A percentile compares a stretch with the other conserved stretches of the same genome.
Evolutionary conservation across 495 filamentous ascomycete species (phyloP).

Genomic region (Daldinia caldariorum): DNA sequence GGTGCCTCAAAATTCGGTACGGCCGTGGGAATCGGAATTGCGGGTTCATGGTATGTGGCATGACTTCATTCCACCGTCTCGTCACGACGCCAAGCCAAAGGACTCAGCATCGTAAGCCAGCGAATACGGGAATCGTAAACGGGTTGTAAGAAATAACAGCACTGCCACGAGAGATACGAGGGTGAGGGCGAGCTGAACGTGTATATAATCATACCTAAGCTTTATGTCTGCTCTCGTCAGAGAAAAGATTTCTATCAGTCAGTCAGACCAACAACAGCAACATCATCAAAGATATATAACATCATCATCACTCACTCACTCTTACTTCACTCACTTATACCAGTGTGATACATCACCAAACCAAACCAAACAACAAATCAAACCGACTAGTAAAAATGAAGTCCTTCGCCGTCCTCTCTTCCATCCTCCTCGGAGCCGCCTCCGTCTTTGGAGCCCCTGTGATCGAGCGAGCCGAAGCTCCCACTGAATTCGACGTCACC

Average conservation of each 20-base stretch:
- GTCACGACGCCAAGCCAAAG: constrained; percentile 6
- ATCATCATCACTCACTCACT: background rate
- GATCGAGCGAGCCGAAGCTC: constrained; percentile 18
- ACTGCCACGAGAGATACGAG: constrained; percentile 24
- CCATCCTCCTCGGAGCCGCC: constrained; percentile 41
- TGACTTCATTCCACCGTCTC: constrained; percentile 38
- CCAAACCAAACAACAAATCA: background rate
- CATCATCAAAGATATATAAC: background rate
- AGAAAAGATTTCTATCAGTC: constrained; percentile 5
- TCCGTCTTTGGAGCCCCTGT: constrained; percentile 37
- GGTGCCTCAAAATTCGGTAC: background rate
- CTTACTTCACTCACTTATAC: background rate
- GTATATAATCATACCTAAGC: constrained; percentile 20
- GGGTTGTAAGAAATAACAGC: background rate
- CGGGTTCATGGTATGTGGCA: constrained; percentile 27
- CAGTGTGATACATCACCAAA: background rate
- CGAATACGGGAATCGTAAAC: constrained; percentile 21
- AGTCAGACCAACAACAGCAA: background rate
- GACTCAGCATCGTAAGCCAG: constrained; percentile 15
- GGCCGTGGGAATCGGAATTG: constrained; percentile 17
- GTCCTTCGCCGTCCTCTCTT: constrained; percentile 35
- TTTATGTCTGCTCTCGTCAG: constrained; percentile 1
- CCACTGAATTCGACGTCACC: constrained; percentile 32
- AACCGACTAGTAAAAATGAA: constrained; percentile 37
- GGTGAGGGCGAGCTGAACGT: background rate